A percentile compares a stretch with the other conserved stretches of the same genome.
Conservation (phyloP, 139 green algal genomes). For the Picochlorum sp. region DNA sequence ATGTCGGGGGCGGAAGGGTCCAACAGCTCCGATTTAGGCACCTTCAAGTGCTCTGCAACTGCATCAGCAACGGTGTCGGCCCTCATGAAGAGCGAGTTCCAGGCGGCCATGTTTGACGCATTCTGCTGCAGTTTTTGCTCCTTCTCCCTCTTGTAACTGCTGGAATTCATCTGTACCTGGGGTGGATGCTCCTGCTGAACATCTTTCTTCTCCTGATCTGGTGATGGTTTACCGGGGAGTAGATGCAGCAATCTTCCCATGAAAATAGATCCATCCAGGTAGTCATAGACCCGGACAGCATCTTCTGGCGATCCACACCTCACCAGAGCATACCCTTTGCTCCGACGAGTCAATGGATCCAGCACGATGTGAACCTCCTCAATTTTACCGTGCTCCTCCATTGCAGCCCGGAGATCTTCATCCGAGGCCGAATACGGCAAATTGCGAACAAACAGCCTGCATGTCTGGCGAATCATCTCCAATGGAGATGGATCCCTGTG, state of each 20-base stretch:
- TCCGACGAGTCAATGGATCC: conserved; percentile 51
- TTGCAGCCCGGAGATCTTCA: conserved; percentile 65
- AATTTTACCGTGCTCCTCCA: conserved; percentile 68
- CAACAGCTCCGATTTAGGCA: conserved; percentile 83
- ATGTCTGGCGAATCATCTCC: conserved; percentile 42
- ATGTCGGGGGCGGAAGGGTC: conserved; percentile 37
- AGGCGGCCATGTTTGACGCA: conserved; percentile 61
- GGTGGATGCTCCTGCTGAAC: background rate
- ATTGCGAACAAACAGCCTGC: conserved; percentile 90
- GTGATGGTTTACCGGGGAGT: conserved; percentile 52
- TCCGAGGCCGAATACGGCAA: conserved; percentile 81
- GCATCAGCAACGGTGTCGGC: conserved; percentile 87
- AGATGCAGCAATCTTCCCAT: conserved; percentile 88
- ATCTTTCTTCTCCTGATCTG: background rate
- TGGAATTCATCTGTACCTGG: conserved; percentile 1
- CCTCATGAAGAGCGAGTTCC: conserved; percentile 97
- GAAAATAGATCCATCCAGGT: conserved; percentile 68
- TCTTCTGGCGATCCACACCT: conserved; percentile 62
- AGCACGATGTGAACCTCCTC: conserved; percentile 81
- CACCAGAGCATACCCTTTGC: conserved; percentile 84
- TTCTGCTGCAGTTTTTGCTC: conserved; percentile 62
- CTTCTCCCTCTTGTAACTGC: conserved; percentile 46
- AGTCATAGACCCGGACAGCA: conserved; percentile 48
- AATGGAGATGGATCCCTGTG: background rate
- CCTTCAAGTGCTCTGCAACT: conserved; percentile 76